Evolutionary conservation across 169 alveolate genomes (phyloP).

Genomic region (Neospora caninum): DNA sequence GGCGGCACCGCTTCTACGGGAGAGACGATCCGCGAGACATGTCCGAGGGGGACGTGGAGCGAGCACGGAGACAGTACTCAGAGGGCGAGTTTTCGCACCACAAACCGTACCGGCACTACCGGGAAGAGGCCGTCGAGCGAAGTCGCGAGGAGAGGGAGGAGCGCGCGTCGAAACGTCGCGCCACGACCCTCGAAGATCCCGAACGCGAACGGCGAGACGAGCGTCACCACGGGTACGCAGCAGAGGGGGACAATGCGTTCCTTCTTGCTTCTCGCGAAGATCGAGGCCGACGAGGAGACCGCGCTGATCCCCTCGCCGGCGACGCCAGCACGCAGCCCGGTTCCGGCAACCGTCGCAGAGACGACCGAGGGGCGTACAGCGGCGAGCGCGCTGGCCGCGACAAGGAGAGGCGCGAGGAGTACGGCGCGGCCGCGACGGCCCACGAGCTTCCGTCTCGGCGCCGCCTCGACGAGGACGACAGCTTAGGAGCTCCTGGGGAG

Average conservation of each 20-base stretch:
- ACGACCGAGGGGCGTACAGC: not conserved
- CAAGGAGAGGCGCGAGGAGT: not conserved
- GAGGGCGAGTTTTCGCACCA: not conserved
- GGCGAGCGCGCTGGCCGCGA: not conserved
- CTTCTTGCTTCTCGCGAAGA: too few species aligned
- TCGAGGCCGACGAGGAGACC: not conserved
- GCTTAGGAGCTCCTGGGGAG: too few species aligned
- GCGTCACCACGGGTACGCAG: too few species aligned
- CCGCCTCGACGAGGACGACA: not conserved
- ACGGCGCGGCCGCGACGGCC: not conserved
- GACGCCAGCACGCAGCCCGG: not conserved
- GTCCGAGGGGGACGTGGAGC: too few species aligned
- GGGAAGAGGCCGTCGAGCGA: not conserved
- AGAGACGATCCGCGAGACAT: too few species aligned
- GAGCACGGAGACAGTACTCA: too few species aligned
- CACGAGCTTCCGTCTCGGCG: not conserved
- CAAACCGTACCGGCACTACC: not conserved
- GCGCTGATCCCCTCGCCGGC: not conserved
- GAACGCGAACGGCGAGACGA: not conserved
- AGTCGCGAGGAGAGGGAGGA: not conserved
- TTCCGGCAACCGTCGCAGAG: not conserved
- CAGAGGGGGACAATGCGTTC: too few species aligned
- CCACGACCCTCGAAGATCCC: not conserved
- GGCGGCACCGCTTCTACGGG: too few species aligned
- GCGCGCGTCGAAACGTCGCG: not conserved